phyloP scores from a whole-genome alignment of 768 basidiomycete genomes.

The Russula sp. region DNA sequence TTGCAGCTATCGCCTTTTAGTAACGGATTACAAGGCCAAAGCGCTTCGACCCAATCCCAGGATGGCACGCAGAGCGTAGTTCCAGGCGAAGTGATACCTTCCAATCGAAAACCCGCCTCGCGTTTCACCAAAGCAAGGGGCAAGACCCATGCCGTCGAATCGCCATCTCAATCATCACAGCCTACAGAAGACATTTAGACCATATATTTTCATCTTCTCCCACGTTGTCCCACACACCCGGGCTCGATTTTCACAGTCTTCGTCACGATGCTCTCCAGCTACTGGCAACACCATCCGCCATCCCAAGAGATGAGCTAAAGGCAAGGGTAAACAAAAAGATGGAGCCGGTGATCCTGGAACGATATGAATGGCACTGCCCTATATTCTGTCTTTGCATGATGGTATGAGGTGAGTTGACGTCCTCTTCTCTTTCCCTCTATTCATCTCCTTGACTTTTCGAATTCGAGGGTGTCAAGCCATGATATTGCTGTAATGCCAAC shows the following conservation, averaged over 20 bases:
- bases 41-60: background rate
- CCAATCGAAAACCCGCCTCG: background rate
- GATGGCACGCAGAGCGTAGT: background rate
- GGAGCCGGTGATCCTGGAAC: constrained; percentile 20
- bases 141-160: background rate
- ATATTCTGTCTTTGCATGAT: constrained; percentile 30
- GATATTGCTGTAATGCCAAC: constrained; percentile 8
- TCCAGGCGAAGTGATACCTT: too few species aligned
- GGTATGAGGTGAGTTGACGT: constrained; percentile 10
- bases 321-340: constrained; percentile 29
- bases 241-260: background rate
- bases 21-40: background rate
- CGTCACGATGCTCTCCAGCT: constrained; percentile 3
- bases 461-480: background rate
- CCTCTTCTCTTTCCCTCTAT: background rate
- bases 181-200: constrained; percentile 11
- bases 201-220: constrained; percentile 4
- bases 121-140: background rate
- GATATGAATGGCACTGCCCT: constrained; percentile 30
- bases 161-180: constrained; percentile 6
- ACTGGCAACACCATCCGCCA: background rate
- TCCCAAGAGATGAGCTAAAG: constrained; percentile 15
- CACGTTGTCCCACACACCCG: background rate
- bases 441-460: background rate
- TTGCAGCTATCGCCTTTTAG: background rate